phyloP scores from a whole-genome alignment of 2,329 filamentous ascomycete species.

The Sarocladiaceae sp. region DNA sequence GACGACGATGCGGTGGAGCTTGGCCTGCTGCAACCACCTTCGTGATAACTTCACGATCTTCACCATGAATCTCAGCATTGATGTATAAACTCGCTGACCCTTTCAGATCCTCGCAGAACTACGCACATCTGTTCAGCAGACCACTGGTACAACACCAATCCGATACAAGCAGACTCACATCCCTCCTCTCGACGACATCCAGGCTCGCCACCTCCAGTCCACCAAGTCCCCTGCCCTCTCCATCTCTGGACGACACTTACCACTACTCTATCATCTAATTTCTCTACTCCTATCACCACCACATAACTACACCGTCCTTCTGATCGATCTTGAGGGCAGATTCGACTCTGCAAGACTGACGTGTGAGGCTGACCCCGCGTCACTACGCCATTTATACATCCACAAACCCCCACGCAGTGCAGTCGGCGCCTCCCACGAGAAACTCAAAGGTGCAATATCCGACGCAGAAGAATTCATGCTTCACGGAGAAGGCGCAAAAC shows the following conservation, averaged over 20 bases:
- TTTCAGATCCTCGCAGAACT: constrained; percentile 18
- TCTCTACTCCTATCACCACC: constrained; percentile 46
- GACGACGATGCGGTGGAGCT: too few relatives aligned
- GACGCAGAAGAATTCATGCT: constrained; percentile 45
- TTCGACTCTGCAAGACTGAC: constrained; percentile 49
- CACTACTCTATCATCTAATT: constrained; percentile 53
- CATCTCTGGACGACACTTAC: constrained; percentile 48
- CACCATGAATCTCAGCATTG: too few relatives aligned
- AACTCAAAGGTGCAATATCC: constrained; percentile 31
- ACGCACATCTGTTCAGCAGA: constrained; percentile 11
- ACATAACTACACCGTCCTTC: constrained; percentile 41
- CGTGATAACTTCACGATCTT: neutral
- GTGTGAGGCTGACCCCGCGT: constrained; percentile 26
- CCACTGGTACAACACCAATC: constrained; percentile 9
- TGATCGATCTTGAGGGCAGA: constrained; percentile 51
- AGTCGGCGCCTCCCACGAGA: constrained; percentile 16
- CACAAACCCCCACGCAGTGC: constrained; percentile 32
- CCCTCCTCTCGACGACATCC: constrained; percentile 41
- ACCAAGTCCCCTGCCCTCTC: constrained; percentile 44
- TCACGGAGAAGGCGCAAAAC: constrained; percentile 36
- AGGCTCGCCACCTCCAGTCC: constrained; percentile 40
- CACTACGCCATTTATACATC: constrained; percentile 49
- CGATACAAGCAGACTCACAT: constrained; percentile 33
- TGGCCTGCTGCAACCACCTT: neutral
- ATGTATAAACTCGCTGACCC: too few relatives aligned